Evolutionary conservation across 192 early-diverging fungal genomes (phyloP), one percentile per base, ranked within the genome.

Genomic region (Dissophora globulifera): DNA sequence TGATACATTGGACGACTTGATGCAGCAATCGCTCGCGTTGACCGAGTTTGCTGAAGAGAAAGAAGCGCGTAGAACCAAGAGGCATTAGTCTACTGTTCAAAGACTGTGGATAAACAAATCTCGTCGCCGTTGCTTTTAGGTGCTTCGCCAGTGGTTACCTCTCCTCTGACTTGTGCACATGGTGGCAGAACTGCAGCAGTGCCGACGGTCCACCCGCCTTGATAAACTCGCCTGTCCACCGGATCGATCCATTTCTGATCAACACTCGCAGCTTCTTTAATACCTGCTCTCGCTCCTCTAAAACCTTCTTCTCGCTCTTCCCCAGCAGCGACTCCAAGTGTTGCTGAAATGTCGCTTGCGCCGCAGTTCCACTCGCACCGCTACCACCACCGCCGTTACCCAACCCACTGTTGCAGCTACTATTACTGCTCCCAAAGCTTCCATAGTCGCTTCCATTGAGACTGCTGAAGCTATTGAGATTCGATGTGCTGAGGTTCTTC

Each of bases 221-320:
- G 35, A 76, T 76, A 29, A 76, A 76, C 51, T 76, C 72, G 20
- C 63, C 58, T 42, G 72, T 76, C 72, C 72, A 76, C 10, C 72
- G 72, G 26, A 76, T 62, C 16, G 72, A 76, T 11, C 72, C 72
- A 25, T 76, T 76, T 35, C 72, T 32, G 42, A 76, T 67, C 33
- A 76, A 13, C 19, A 76, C 72, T 26, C 72, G 48, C 19, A 76
- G 51, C 15, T 67, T 76, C 46, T 67, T 76, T 47, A 76, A 23
- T 13, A 76, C 72, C 35, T 76, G 58, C 23, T 76, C 72, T 32
- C 58, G 40, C 11, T 76, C 72, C 29, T 76, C 72, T 22, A 67
- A 31, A 0, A 25, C 22, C 13, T 58, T 49, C 35, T 50, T 66
- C 3, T 67, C 72, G 42, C 38, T 54, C 33, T 67, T 67, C 19